Evolutionary conservation across 495 filamentous ascomycete species (phyloP), one percentile per base, ranked within the genome.

Genomic region (Penicillium coprophilum): DNA sequence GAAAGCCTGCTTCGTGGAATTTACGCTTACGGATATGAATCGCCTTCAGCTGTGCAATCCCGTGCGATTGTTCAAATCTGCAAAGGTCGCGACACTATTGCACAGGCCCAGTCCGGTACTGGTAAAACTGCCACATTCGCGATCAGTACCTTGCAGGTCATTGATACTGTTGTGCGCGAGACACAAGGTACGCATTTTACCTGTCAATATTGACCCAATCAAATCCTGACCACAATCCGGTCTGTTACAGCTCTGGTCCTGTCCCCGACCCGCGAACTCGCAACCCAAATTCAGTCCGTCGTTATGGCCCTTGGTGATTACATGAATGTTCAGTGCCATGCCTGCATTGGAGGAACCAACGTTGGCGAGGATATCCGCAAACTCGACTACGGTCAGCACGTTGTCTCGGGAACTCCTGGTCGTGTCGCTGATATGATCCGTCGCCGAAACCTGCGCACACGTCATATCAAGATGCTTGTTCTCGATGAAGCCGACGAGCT

Each of bases 41-140:
- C 91, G 0, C 94, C 94, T 1, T 98, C 94, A 5, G 94, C 94
- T 5, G 92, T 98, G 17, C 94, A 98, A 75, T 96, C 91, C 43
- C 88, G 94, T 65, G 94, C 95, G 56, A 98, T 98, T 68, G 92
- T 97, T 60, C 93, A 97, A 73, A 92, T 98, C 67, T 97, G 92
- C 84, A 97, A 96, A 78, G 94, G 93, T 58, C 91, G 92, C 71
- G 94, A 99, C 70, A 96, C 91, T 49, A 99, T 99, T 71, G 94
- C 94, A 32, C 94, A 99, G 73, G 94, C 94, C n/a, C 94, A 99
- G 80, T 96, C 92, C 50, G 94, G 94, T 77, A 99, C 94, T 50
- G 94, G 94, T 78, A 99, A 99, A 80, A 99, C 94, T 21, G 94
- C 94, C 10, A 99, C 94, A 1, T 99, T 99, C 79, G 92, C 93